Percentiles rank a stretch among this genome's conserved stretches.
Conservation (phyloP, 495 filamentous ascomycete species). For the Hypoxylon lenormandii region DNA sequence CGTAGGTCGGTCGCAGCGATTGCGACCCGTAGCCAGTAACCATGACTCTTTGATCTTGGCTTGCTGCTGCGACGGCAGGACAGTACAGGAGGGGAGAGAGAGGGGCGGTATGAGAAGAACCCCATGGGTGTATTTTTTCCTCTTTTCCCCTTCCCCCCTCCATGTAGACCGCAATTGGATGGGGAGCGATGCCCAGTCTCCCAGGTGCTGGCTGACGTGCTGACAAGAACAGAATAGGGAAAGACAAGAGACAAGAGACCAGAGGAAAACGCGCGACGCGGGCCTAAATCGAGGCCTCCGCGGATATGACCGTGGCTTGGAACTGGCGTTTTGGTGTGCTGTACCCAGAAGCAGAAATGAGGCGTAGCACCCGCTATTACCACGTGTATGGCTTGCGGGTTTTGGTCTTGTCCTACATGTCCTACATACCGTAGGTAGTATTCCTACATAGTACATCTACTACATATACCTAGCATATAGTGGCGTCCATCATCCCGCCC, state of each 20-base stretch:
- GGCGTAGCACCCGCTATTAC: conserved; percentile 37
- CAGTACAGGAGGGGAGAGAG: conserved; percentile 18
- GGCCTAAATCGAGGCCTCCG: conserved; percentile 36
- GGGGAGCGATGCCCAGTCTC: neutral
- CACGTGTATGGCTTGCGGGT: conserved; percentile 35
- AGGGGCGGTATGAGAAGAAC: neutral
- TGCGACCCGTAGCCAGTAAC: conserved; percentile 14
- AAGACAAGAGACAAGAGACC: neutral
- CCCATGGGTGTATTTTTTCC: neutral
- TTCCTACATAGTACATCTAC: too few relatives aligned
- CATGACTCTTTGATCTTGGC: too few relatives aligned
- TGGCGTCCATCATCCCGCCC: neutral
- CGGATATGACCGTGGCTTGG: conserved; percentile 30
- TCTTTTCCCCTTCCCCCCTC: neutral
- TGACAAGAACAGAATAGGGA: conserved; percentile 22
- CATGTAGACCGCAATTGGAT: conserved; percentile 21
- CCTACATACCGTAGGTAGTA: neutral
- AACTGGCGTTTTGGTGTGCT: conserved; percentile 29
- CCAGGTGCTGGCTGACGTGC: conserved; percentile 39
- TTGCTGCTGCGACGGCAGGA: too few relatives aligned
- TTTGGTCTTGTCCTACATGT: neutral
- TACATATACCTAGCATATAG: too few relatives aligned
- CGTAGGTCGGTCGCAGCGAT: conserved; percentile 11
- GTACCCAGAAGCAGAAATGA: conserved; percentile 15
- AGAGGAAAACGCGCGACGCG: conserved; percentile 14